Base-by-base conservation (phyloP, 805 yeast species). In the Candida multigemmis region DNA sequence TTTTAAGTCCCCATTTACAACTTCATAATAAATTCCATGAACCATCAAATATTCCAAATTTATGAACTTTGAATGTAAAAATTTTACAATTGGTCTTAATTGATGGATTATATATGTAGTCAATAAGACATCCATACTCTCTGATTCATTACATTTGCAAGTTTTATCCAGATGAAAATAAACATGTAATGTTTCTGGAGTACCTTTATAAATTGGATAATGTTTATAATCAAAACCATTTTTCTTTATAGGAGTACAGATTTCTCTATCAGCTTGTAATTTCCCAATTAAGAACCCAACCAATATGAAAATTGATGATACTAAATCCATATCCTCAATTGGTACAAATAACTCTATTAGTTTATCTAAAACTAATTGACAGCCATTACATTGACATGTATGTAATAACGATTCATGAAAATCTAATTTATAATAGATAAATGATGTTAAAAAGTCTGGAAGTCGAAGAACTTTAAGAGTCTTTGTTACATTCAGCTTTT, bases 351-450 rank as follows among this genome's bases (percentile, higher is more conserved):
- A 22, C 12, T 31, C 32, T 15, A 42, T 28, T 8, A 56, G 34
- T 27, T 29, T 37, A 10, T 38, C 40, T 30, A 56, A 39, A 4
- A 52, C 49, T 14, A 33, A 13, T n/a, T 42, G 42, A 31, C 64
- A 56, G 6, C 64, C 64, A 42, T 44, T 35, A 29, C 64, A 56
- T 28, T 35, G 38, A 31, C 64, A 56, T 9, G 61, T 53, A 36
- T 56, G 61, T 16, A 56, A 34, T 13, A 55, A 41, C 7, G 53
- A 44, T 32, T 49, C 48, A 34, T 42, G 48, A 27, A 56, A 56
- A 28, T 48, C 51, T 8, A 60, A 59, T 28, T 54, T 51, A 30
- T 56, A 56, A 37, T 53, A 56, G 13, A 56, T 39, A 36, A 55
- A 56, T 6, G 59, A 49, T 5, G 59, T 53, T 20, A 56, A 38